Evolutionary conservation across 179 eudicot species (phyloP), one percentile per base, ranked within the genome.

Genomic region (Spinacia oleracea): DNA sequence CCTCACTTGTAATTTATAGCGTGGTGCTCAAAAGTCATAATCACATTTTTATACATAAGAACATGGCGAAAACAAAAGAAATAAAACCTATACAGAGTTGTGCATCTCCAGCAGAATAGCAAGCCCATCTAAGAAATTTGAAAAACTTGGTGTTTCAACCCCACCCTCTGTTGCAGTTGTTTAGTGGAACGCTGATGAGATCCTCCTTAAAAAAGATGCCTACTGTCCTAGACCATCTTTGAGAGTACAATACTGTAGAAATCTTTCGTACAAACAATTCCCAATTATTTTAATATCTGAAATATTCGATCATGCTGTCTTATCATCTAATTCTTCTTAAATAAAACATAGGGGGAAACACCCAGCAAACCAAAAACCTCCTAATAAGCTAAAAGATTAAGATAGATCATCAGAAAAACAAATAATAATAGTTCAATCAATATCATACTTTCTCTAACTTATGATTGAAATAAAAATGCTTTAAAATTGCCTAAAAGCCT

Each of bases 81-180:
- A n/a, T n/a, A n/a, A 18, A 29, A 29, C 94, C 69, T 92, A 94
- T 98, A 94, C 98, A 55, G 93, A 81, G 59, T 64, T 90, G 84
- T 94, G 90, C 99, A 94, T 96, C 79, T 92, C 95, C 27, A 87
- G 85, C 85, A 94, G 84, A 74, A 76, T 75, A 56, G 83, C 71
- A 51, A 94, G 90, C 77, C 95, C 97, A 69, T 94, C 92, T 70
- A 94, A 80, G 86, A 97, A 96, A 84, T 94, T 87, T 77, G 91
- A 88, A 84, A 90, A 77, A 84, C 90, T 88, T 77, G 97, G n/a
- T n/a, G 99, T 84, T 90, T 92, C 58, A 90, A 81, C 69, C 98
- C 99, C 66, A 91, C 76, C 63, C 88, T 81, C 74, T 90, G 91
- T 31, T 88, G 87, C 82, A 90, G 80, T 78, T 89, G 97, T 75